A percentile compares a stretch with the other conserved stretches of the same genome.
phyloP scores from a whole-genome alignment of 2,329 filamentous ascomycete genomes.

The Trichoderma simmonsii region DNA sequence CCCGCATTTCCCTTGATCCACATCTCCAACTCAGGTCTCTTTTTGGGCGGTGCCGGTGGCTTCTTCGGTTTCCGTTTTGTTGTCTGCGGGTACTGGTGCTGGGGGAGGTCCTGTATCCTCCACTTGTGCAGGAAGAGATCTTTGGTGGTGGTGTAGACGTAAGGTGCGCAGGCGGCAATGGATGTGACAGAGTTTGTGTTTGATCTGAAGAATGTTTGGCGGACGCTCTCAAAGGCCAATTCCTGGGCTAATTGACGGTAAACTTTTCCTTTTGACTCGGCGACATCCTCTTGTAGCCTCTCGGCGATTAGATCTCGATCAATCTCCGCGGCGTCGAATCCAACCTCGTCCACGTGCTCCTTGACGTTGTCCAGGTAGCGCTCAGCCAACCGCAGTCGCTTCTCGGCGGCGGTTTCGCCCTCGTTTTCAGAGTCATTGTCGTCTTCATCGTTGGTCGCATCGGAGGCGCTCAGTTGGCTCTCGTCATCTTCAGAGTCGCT shows the following conservation, averaged over 20 bases:
- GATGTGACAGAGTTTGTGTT: constrained; percentile 76
- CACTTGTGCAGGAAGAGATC: constrained; percentile 85
- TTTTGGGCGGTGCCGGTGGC: constrained; percentile 55
- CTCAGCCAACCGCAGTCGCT: constrained; percentile 81
- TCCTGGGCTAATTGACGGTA: constrained; percentile 76
- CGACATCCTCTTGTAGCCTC: constrained; percentile 83
- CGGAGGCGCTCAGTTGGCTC: constrained; percentile 37
- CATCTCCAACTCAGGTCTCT: constrained; percentile 60
- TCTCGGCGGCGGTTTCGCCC: constrained; percentile 84
- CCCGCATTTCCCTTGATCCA: constrained; percentile 61
- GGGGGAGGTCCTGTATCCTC: constrained; percentile 68
- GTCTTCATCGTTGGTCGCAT: constrained; percentile 45
- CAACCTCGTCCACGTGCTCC: constrained; percentile 73
- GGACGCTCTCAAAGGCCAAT: constrained; percentile 65
- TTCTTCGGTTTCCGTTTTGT: constrained; percentile 58
- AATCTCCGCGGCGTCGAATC: constrained; percentile 91
- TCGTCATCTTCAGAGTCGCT: constrained; percentile 71
- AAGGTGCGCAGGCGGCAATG: constrained; percentile 74
- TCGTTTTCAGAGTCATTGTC: constrained; percentile 63
- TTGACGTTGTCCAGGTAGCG: constrained; percentile 89
- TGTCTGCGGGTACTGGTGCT: constrained; percentile 58
- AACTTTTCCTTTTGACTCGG: constrained; percentile 85
- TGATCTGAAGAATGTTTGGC: constrained; percentile 71
- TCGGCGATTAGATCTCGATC: constrained; percentile 91
- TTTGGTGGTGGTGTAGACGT: constrained; percentile 84